Base-by-base conservation (phyloP, 148 eudicot species). In the Dianthus caryophyllus region DNA sequence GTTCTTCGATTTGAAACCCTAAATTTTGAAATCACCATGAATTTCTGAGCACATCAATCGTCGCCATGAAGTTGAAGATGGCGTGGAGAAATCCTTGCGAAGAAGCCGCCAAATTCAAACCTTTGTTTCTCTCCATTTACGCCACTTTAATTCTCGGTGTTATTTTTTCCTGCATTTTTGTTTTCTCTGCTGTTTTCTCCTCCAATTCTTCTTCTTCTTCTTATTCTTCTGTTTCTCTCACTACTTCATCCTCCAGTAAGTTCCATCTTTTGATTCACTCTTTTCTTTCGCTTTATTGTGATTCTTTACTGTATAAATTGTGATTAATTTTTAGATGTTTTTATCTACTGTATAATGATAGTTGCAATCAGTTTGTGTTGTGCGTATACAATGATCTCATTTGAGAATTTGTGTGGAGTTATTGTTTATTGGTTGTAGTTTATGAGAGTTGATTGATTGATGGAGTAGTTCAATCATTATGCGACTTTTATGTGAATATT, bases 141-240 rank as follows among this genome's bases (percentile, higher is more conserved):
- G 91, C 80, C 27, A 78, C 88, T 12, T 82, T 89, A 21, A 36
- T 93, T 16, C 16, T 81, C 41, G 98, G 96, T 55, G 75, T 89
- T 5, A 11, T 93, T 12, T 54, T 87, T 49, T 87, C 98, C 8
- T 81, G 85, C 10, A 38, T 87, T 33, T 89, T 85, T 61, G 95
- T 93, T 13, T 85, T 89, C 67, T 93, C 98, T 69, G 87, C 96
- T 9, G 59, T 89, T 38, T 85, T 82, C 77, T 82, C 89, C 24
- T 63, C 73, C 26, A 62, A 69, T 2, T 24, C 70, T 22, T 52
- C 87, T 31, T 70, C 38, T 2, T 33, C 65, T 22, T 56, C 87
- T 41, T 70, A 65, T 43, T 71, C 76, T 62, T 6, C 74, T n/a
- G 21, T 78, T 50, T 67, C 85, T 38, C 51, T 70, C 57, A 52